phyloP scores from a whole-genome alignment of 2,329 filamentous ascomycete species.

The Aspergillus brasiliensis region DNA sequence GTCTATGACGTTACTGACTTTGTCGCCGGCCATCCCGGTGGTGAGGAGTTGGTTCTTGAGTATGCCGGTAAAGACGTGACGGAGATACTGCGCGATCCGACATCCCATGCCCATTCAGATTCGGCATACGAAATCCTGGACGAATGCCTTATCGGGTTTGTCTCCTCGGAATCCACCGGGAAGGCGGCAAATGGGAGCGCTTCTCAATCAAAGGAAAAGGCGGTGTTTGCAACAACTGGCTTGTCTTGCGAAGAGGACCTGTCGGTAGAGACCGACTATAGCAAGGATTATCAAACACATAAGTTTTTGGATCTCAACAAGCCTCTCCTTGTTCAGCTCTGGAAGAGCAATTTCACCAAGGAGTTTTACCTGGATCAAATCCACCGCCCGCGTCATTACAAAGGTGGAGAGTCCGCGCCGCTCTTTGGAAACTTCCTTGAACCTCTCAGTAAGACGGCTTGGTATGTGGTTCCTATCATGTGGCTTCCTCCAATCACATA shows the following conservation, averaged over 20 bases:
- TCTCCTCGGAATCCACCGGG: constrained; percentile 62
- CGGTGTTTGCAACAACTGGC: constrained; percentile 65
- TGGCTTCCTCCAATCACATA: constrained; percentile 84
- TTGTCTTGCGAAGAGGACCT: constrained; percentile 89
- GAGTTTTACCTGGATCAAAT: constrained; percentile 97
- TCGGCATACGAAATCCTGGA: constrained; percentile 95
- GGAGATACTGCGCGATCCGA: constrained; percentile 77
- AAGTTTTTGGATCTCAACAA: constrained; percentile 89
- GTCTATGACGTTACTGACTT: constrained; percentile 97
- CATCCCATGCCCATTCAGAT: constrained; percentile 84
- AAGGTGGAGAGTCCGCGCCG: constrained; percentile 85
- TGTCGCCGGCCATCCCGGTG: constrained; percentile 85
- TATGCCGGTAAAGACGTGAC: constrained; percentile 86
- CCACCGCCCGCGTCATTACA: constrained; percentile 93
- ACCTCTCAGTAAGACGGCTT: constrained; percentile 90
- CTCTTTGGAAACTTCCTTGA: constrained; percentile 98
- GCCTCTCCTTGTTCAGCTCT: constrained; percentile 85
- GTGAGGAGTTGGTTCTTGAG: constrained; percentile 82
- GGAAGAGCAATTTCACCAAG: constrained; percentile 84
- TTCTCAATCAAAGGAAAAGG: constrained; percentile 29
- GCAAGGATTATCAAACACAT: constrained; percentile 78
- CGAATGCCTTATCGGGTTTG: constrained; percentile 80
- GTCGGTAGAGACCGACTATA: constrained; percentile 77
- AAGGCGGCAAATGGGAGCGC: constrained; percentile 45
- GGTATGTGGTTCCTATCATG: constrained; percentile 82